A percentile compares a stretch with the other conserved stretches of the same genome.
These are phyloP conservation scores for Bruguiera parviflora DNA, from an alignment of 345 rosid genomes.

Conservation along the genomic window DNA sequence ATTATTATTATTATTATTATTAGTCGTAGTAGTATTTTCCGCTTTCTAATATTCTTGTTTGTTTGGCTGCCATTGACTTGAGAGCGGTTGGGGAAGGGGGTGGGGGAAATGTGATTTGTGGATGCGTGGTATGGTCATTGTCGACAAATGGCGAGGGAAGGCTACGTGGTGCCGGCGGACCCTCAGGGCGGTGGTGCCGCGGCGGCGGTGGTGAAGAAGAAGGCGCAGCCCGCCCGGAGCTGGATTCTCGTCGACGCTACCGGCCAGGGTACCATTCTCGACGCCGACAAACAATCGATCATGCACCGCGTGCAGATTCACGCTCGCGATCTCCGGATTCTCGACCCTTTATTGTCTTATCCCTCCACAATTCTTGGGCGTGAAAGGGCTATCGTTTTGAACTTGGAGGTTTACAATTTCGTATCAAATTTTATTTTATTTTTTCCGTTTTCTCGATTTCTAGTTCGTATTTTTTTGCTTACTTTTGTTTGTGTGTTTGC, in stretches of 20 bases:
- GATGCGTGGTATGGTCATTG: constrained; percentile 5
- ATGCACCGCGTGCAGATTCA: constrained; percentile 97
- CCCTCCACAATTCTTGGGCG: constrained; percentile 98
- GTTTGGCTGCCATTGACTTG: too few relatives aligned
- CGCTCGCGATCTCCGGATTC: constrained; percentile 95
- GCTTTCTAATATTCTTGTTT: too few relatives aligned
- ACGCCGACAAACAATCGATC: constrained; percentile 76
- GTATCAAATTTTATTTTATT: not conserved
- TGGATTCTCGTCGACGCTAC: constrained; percentile 58
- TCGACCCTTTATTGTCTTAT: constrained; percentile 85
- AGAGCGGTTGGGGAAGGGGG: not conserved
- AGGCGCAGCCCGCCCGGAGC: constrained; percentile 55
- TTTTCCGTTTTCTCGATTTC: not conserved
- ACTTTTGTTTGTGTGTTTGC: not conserved
- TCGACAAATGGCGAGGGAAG: constrained; percentile 56
- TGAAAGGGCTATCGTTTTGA: constrained; percentile 90
- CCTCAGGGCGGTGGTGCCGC: constrained; percentile 32
- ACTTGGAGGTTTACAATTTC: constrained; percentile 60
- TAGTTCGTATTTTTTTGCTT: not conserved
- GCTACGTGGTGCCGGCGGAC: constrained; percentile 67
- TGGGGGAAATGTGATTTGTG: constrained; percentile 5
- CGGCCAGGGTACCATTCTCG: constrained; percentile 52
- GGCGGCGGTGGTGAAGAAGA: constrained; percentile 50
- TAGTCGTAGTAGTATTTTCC: too few relatives aligned
- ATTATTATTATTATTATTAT: too few relatives aligned